Percentiles rank a stretch among this genome's conserved stretches.
These are phyloP conservation scores for Phlyctochytrium bullatum DNA, from an alignment of 192 early-diverging fungal genomes.

Conservation along the genomic window DNA sequence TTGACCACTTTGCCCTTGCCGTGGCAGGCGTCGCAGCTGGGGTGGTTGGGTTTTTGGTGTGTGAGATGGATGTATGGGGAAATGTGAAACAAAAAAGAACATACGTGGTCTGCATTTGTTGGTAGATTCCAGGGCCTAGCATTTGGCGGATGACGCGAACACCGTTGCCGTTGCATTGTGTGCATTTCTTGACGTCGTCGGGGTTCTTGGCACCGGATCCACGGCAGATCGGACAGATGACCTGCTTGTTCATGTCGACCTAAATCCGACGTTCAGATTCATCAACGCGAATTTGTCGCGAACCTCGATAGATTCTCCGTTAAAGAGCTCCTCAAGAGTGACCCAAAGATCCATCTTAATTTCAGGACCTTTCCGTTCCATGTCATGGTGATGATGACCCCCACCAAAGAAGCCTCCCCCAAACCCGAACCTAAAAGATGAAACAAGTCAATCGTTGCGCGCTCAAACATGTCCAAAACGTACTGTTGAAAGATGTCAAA, in stretches of 20 bases:
- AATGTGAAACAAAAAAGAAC: conserved; percentile 10
- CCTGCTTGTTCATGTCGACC: conserved; percentile 92
- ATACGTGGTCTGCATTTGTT: conserved; percentile 84
- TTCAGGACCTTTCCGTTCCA: conserved; percentile 83
- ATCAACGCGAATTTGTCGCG: not conserved
- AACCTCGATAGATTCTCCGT: conserved; percentile 75
- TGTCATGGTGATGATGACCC: conserved; percentile 26
- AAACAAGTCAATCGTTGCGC: conserved; percentile 11
- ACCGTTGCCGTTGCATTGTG: conserved; percentile 75
- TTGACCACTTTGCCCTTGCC: conserved; percentile 87
- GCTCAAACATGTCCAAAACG: conserved; percentile 61
- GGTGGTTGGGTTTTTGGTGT: too few species aligned
- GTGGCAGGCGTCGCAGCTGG: conserved; percentile 82
- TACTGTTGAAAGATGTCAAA: conserved; percentile 96
- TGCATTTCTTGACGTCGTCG: conserved; percentile 83
- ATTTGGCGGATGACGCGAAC: conserved; percentile 77
- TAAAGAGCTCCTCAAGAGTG: conserved; percentile 87
- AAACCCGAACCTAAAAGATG: conserved; percentile 40
- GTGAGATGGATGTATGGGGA: too few species aligned
- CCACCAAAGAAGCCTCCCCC: conserved; percentile 45
- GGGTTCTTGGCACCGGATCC: conserved; percentile 85
- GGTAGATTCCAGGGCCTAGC: conserved; percentile 89
- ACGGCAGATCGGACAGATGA: conserved; percentile 87
- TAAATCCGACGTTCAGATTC: conserved; percentile 6
- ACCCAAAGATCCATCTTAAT: conserved; percentile 77